Evolutionary conservation across 495 filamentous ascomycete genomes (phyloP).

Genomic region (Penicillium goetzii): DNA sequence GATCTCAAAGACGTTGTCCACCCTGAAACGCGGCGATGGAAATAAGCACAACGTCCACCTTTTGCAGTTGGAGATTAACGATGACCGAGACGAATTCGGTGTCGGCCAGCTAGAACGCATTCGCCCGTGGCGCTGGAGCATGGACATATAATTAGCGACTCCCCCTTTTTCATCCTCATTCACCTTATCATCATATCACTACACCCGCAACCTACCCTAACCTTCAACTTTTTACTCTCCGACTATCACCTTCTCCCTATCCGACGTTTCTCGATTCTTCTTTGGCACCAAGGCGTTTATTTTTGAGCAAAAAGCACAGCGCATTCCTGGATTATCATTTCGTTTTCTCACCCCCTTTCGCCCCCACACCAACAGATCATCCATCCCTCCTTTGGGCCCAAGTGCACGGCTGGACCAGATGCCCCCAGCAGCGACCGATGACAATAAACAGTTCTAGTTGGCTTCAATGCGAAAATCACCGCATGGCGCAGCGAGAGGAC

Average conservation of each 20-base stretch:
- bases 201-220: neutral
- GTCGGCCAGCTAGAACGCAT: conserved; percentile 46
- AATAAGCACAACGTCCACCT: conserved; percentile 44
- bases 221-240: conserved; percentile 9
- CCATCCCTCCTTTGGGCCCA: conserved; percentile 7
- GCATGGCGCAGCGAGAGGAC: neutral
- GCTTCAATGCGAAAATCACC: conserved; percentile 6
- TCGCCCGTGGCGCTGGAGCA: conserved; percentile 53
- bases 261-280: conserved; percentile 9
- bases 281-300: conserved; percentile 17
- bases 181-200: neutral
- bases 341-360: neutral
- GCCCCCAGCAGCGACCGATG: conserved; percentile 11
- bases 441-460: conserved; percentile 4
- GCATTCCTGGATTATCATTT: conserved; percentile 21
- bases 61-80: conserved; percentile 49
- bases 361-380: neutral
- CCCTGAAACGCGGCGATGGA: conserved; percentile 34
- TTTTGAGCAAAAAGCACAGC: conserved; percentile 25
- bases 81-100: conserved; percentile 41
- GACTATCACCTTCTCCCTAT: conserved; percentile 7
- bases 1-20: conserved; percentile 44
- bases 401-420: conserved; percentile 34
- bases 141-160: conserved; percentile 43
- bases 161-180: neutral